A percentile compares a stretch with the other conserved stretches of the same genome.
phyloP scores from a whole-genome alignment of 768 basidiomycete species.

The Calvatia gigantea region DNA sequence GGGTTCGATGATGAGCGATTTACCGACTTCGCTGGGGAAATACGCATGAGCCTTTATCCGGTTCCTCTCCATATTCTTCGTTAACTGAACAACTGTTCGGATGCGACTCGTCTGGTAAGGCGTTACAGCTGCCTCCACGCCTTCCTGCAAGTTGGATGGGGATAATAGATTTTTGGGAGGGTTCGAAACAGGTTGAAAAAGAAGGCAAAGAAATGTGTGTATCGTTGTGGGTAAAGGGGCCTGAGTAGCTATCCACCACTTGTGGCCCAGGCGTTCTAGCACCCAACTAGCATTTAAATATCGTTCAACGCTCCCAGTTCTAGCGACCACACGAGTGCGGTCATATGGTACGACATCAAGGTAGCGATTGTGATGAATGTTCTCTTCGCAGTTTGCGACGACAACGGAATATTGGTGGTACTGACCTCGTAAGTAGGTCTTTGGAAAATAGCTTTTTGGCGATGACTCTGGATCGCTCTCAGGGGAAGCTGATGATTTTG shows the following conservation, averaged over 20 bases:
- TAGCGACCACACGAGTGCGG: constrained; percentile 67
- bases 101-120: constrained; percentile 40
- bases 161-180: constrained; percentile 23
- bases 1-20: constrained; percentile 38
- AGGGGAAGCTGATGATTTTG: background rate
- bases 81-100: constrained; percentile 80
- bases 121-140: background rate
- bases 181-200: constrained; percentile 44
- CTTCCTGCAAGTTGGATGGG: background rate
- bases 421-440: constrained; percentile 10
- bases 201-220: constrained; percentile 73
- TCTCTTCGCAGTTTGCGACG: constrained; percentile 40
- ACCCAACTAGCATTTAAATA: constrained; percentile 90
- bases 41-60: constrained; percentile 75
- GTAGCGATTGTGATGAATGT: constrained; percentile 64
- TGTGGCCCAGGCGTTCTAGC: constrained; percentile 64
- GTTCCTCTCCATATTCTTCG: constrained; percentile 65
- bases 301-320: constrained; percentile 30
- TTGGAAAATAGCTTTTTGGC: background rate
- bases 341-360: constrained; percentile 76
- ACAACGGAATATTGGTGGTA: constrained; percentile 55
- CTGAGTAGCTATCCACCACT: constrained; percentile 85
- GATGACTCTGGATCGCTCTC: background rate
- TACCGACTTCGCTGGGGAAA: constrained; percentile 61
- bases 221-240: constrained; percentile 70